phyloP scores from a whole-genome alignment of 352 stramenopile species.

The Phytophthora nicotianae region DNA sequence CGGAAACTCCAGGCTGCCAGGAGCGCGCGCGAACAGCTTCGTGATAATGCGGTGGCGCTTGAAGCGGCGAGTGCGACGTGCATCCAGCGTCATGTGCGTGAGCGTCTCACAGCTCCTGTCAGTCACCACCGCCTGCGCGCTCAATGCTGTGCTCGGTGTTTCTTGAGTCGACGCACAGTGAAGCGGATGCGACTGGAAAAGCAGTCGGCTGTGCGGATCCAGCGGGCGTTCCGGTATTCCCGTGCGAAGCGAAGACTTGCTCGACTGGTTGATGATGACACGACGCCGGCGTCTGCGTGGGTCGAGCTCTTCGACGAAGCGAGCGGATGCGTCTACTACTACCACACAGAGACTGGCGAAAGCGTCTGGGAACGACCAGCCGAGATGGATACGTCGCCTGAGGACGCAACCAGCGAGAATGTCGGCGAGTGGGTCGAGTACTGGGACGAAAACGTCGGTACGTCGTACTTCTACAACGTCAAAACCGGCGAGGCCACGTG shows the following conservation, averaged over 20 bases:
- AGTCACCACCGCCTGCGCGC: slow-evolving; percentile 23
- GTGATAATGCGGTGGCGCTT: slow-evolving; percentile 10
- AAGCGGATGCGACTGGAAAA: slow-evolving; percentile 26
- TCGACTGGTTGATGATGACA: slow-evolving; percentile 31
- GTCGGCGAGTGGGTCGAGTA: slow-evolving; percentile 70
- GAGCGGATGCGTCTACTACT: slow-evolving; percentile 75
- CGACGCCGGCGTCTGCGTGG: slow-evolving; percentile 34
- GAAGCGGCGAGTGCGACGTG: slow-evolving; percentile 33
- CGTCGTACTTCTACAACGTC: slow-evolving; percentile 76
- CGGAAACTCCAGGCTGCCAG: slow-evolving; percentile 29
- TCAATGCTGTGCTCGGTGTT: slow-evolving; percentile 46
- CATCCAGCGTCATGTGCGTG: slow-evolving; percentile 50
- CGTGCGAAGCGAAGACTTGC: slow-evolving; percentile 48
- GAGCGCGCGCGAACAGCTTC: slow-evolving; percentile 14
- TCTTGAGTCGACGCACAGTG: slow-evolving; percentile 40
- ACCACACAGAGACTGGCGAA: slow-evolving; percentile 54
- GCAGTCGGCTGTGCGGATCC: slow-evolving; percentile 44
- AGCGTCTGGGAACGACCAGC: slow-evolving; percentile 60
- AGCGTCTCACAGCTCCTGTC: slow-evolving; percentile 20
- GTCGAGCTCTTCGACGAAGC: slow-evolving; percentile 75
- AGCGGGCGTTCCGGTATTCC: slow-evolving; percentile 61
- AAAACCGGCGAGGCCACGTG: slow-evolving; percentile 73
- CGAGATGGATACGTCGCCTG: slow-evolving; percentile 29
- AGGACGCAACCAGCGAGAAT: slow-evolving; percentile 14
- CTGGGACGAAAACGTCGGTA: slow-evolving; percentile 70